Conservation (phyloP, 306 rosid species). For the Hippophae gyantsensis region DNA sequence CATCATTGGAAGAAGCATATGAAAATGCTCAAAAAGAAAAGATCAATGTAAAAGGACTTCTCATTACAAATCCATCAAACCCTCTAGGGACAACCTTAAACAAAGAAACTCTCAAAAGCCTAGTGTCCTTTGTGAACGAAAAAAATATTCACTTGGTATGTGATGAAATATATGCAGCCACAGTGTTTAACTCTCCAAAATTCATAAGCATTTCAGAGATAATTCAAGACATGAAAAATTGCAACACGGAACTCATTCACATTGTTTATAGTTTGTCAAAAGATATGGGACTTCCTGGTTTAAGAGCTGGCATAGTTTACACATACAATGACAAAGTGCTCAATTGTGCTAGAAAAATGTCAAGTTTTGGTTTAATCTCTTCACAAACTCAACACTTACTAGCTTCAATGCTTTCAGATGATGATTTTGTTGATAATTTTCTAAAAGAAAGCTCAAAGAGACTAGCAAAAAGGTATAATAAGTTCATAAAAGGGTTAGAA, state of each 20-base stretch:
- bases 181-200: constrained; percentile 43
- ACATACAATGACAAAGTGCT: constrained; percentile 69
- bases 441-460: constrained; percentile 47
- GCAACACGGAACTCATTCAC: constrained; percentile 59
- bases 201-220: constrained; percentile 55
- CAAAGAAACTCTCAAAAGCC: constrained; percentile 44
- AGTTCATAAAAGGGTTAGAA: constrained; percentile 44
- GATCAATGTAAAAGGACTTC: constrained; percentile 61
- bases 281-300: constrained; percentile 89
- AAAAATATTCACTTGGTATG: constrained; percentile 69
- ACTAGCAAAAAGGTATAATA: constrained; percentile 26
- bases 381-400: constrained; percentile 69
- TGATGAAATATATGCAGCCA: constrained; percentile 88
- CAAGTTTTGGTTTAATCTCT: constrained; percentile 83
- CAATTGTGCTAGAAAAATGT: constrained; percentile 57
- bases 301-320: constrained; percentile 82
- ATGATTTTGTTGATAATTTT: constrained; percentile 34
- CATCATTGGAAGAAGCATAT: constrained; percentile 61
- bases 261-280: constrained; percentile 68
- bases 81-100: constrained; percentile 69
- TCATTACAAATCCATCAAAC: constrained; percentile 84
- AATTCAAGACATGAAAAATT: constrained; percentile 33
- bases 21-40: constrained; percentile 41
- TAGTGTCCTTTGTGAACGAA: constrained; percentile 49
- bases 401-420: constrained; percentile 59